These are phyloP conservation scores for Avicennia marina DNA, from an alignment of 257 asterid species.

Conservation along the genomic window DNA sequence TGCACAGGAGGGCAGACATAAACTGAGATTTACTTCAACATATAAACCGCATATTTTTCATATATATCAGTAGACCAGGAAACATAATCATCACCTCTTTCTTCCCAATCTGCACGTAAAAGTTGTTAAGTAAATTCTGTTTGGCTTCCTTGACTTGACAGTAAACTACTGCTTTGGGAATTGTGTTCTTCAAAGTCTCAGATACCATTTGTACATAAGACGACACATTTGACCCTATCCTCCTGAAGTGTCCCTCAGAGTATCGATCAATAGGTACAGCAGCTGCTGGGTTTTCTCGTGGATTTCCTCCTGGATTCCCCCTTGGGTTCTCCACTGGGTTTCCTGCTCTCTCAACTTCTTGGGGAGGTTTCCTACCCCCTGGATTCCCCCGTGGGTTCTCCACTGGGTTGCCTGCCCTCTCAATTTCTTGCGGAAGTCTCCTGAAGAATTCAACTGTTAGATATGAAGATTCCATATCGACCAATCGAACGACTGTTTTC, in stretches of 20 bases:
- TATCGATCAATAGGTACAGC: conserved; percentile 49
- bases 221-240: conserved; percentile 84
- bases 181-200: conserved; percentile 58
- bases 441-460: conserved; percentile 89
- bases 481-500: conserved; percentile 72
- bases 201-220: conserved; percentile 72
- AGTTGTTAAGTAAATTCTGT: conserved; percentile 61
- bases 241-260: conserved; percentile 77
- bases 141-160: conserved; percentile 96
- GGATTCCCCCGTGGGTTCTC: conserved; percentile 32
- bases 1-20: neutral
- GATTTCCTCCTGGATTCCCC: conserved; percentile 26
- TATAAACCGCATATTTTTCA: neutral
- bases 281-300: conserved; percentile 36
- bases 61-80: neutral
- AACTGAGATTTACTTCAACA: neutral
- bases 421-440: conserved; percentile 83
- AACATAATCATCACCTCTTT: conserved; percentile 51
- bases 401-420: conserved; percentile 48
- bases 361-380: conserved; percentile 54
- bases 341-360: conserved; percentile 65
- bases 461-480: conserved; percentile 86
- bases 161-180: conserved; percentile 85
- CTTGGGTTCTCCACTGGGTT: conserved; percentile 44
- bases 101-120: conserved; percentile 72